Evolutionary conservation across 1,284 basidiomycete genomes (phyloP).

Genomic region (Moesziomyces sp.): DNA sequence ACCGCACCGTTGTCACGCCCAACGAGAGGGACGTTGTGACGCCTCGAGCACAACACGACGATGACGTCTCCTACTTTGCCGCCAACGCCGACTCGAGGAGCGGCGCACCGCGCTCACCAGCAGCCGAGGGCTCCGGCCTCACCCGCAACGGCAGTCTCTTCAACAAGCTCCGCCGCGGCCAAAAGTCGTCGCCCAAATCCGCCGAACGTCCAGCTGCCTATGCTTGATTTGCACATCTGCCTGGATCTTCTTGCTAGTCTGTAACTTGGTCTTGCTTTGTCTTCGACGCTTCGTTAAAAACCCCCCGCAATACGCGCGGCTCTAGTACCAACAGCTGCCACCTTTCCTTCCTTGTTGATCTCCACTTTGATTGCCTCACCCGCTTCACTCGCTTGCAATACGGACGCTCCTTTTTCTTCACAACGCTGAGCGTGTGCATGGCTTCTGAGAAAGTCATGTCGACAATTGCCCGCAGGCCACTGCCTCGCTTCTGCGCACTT

Average conservation of each 20-base stretch:
- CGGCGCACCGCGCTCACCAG: constrained; percentile 14
- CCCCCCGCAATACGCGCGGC: too few species aligned
- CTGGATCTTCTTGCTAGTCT: not conserved
- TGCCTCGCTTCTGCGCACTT: too few species aligned
- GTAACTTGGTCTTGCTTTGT: too few species aligned
- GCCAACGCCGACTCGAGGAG: constrained; percentile 15
- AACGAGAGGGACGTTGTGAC: constrained; percentile 36
- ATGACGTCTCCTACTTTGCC: constrained; percentile 28
- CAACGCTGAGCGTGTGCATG: too few species aligned
- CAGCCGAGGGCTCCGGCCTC: constrained; percentile 13
- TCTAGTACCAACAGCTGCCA: too few species aligned
- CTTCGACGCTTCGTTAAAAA: not conserved
- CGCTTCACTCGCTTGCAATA: too few species aligned
- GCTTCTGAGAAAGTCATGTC: too few species aligned
- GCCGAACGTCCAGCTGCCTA: constrained; percentile 32
- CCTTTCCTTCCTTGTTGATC: too few species aligned
- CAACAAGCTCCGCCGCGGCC: constrained; percentile 37
- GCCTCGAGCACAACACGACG: constrained; percentile 17
- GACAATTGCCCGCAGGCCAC: too few species aligned
- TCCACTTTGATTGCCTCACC: too few species aligned
- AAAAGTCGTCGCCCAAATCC: constrained; percentile 29
- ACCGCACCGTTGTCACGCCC: constrained; percentile 15
- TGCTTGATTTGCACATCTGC: constrained; percentile 9
- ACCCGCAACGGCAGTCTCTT: constrained; percentile 42
- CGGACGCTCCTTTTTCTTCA: too few species aligned